Percentiles rank a stretch among this genome's conserved stretches.
phyloP scores from a whole-genome alignment of 371 early-diverging fungal genomes.

The Syncephalastrum contaminatum region DNA sequence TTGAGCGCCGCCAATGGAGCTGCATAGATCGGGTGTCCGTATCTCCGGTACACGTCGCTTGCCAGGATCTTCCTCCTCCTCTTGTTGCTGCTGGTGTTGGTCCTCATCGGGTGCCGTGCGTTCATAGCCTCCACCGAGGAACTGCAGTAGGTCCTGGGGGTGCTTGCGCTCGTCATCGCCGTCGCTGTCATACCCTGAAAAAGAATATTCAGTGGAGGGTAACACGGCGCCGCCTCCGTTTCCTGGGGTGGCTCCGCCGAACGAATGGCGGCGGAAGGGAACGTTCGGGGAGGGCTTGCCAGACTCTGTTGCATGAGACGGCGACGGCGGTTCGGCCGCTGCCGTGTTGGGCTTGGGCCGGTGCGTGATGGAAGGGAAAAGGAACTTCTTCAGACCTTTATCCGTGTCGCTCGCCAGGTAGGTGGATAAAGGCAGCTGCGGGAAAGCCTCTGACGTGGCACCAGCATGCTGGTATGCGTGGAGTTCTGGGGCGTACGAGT shows the following conservation, averaged over 20 bases:
- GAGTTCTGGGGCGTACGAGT: background rate
- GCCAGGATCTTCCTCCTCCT: background rate
- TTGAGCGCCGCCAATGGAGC: constrained; percentile 6
- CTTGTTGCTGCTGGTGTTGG: background rate
- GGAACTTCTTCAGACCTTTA: constrained; percentile 29
- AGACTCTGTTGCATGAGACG: constrained; percentile 21
- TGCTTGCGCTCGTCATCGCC: constrained; percentile 48
- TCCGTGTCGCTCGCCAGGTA: constrained; percentile 8
- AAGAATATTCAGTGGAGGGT: constrained; percentile 57
- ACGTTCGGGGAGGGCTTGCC: constrained; percentile 29
- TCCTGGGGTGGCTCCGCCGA: background rate
- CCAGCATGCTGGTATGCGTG: background rate
- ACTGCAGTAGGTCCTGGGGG: constrained; percentile 36
- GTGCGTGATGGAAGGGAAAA: constrained; percentile 49
- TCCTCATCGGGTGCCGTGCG: constrained; percentile 8
- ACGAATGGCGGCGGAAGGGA: constrained; percentile 43
- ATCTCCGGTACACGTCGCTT: constrained; percentile 14
- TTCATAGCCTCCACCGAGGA: constrained; percentile 30
- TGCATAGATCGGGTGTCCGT: constrained; percentile 17
- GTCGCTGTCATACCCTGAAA: constrained; percentile 62
- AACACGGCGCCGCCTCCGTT: constrained; percentile 23
- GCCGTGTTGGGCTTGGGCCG: constrained; percentile 47
- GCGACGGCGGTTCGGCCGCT: constrained; percentile 19
- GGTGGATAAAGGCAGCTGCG: constrained; percentile 1
- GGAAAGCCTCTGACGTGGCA: background rate